phyloP scores from a whole-genome alignment of 352 stramenopile species.

The Phytophthora lateralis region DNA sequence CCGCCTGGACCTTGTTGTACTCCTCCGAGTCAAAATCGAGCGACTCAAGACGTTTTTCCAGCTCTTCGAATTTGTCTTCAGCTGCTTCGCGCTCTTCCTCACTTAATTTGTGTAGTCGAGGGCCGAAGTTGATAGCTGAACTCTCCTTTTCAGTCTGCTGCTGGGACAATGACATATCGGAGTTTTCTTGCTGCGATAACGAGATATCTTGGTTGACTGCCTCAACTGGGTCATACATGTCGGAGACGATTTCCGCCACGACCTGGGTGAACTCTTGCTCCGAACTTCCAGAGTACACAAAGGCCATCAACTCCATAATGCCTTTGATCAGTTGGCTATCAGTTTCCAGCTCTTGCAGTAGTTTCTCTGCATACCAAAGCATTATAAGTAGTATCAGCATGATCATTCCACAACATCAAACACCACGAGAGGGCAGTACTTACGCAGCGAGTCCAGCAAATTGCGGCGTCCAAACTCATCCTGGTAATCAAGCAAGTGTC shows the following conservation, averaged over 20 bases:
- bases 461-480: conserved; percentile 80
- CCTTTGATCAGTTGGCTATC: conserved; percentile 63
- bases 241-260: conserved; percentile 75
- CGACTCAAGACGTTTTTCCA: conserved; percentile 63
- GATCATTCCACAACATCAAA: conserved; percentile 3
- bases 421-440: conserved; percentile 18
- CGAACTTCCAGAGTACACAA: conserved; percentile 67
- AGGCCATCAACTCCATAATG: conserved; percentile 81
- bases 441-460: conserved; percentile 70
- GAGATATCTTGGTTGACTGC: conserved; percentile 21
- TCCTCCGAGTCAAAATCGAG: conserved; percentile 63
- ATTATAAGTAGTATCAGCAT: neutral
- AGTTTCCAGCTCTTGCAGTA: conserved; percentile 59
- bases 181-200: conserved; percentile 25
- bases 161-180: conserved; percentile 22
- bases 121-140: conserved; percentile 24
- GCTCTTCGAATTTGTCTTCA: conserved; percentile 63
- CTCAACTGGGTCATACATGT: conserved; percentile 80
- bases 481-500: conserved; percentile 74
- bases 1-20: conserved; percentile 61
- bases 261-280: conserved; percentile 83
- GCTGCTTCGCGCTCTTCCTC: conserved; percentile 61
- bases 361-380: conserved; percentile 46
- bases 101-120: conserved; percentile 38
- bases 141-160: conserved; percentile 39